Base-by-base conservation (phyloP, 2,329 filamentous ascomycete species). In the Xylaria polymorpha region DNA sequence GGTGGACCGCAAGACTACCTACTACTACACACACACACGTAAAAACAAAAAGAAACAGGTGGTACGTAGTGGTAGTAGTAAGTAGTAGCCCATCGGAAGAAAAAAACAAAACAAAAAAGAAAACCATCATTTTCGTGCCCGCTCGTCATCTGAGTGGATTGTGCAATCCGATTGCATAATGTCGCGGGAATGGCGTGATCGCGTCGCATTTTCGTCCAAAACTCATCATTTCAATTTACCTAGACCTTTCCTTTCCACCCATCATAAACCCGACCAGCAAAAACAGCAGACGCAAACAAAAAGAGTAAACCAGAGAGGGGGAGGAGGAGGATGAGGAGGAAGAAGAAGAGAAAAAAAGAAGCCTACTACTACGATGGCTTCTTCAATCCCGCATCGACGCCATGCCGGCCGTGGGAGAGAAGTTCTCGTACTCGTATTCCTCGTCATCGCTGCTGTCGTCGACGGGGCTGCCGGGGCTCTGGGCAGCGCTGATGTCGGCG, bases 401-500 rank as follows among this genome's bases (percentile, higher is more conserved):
- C 74, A 80, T 76, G 3, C 79, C 80, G 8, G 77, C 74, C 62
- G 76, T 80, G 2, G 79, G 78, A 5, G 78, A 80, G 68, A 81
- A 82, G 15, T 77, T 81, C 7, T 86, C 85, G 70, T 87, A 87
- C 79, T 87, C 85, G 70, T 87, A 87, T 79, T 87, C 69, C 41
- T 72, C 85, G 48, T 89, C 87, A 61, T 88, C 87, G 65, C 85
- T 87, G 71, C 83, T 87, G 55, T 85, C 85, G 55, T 85, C 85
- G 43, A 82, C 83, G 39, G 80, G 81, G 61, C 82, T 85, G 66
- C 80, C 79, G 9, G 86, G 86, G 64, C 87, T 89, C 65, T 87
- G 85, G 44, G 82, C 81, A 3, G 81, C 82, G 74, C 84, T 87
- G 25, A 81, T 81, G 66, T 87, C 85, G 10, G 81, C 81, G 67